Evolutionary conservation across 2,329 filamentous ascomycete species (phyloP).

Genomic region (Rhynchosporium graminicola): DNA sequence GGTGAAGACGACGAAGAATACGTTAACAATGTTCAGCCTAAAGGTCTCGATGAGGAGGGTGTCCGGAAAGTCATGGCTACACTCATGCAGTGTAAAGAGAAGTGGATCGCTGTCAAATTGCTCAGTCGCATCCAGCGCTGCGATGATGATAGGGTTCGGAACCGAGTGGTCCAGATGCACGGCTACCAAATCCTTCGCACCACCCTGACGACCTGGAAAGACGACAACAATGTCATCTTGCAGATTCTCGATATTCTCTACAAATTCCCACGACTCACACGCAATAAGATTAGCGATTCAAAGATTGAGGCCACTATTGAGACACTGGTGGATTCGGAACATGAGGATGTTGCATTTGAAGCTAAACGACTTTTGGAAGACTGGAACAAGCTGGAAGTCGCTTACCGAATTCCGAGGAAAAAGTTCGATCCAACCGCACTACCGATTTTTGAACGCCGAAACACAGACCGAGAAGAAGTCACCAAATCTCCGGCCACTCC

Average conservation of each 20-base stretch:
- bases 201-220: conserved; percentile 79
- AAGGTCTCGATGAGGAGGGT: conserved; percentile 75
- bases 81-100: conserved; percentile 97
- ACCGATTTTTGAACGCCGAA: conserved; percentile 61
- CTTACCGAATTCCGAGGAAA: conserved; percentile 89
- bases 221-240: conserved; percentile 85
- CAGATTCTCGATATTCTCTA: conserved; percentile 90
- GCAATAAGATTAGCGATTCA: conserved; percentile 96
- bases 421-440: conserved; percentile 73
- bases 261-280: conserved; percentile 83
- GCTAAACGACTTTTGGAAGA: conserved; percentile 72
- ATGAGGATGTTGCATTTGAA: conserved; percentile 73
- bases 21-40: conserved; percentile 82
- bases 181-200: conserved; percentile 94
- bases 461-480: conserved; percentile 58
- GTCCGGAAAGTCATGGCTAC: conserved; percentile 95
- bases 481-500: conserved; percentile 39
- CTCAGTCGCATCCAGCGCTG: conserved; percentile 84
- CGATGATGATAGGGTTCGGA: conserved; percentile 82
- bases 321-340: conserved; percentile 64
- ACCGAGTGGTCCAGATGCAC: conserved; percentile 92
- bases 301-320: conserved; percentile 86
- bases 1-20: conserved; percentile 95
- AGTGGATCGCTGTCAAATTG: conserved; percentile 97
- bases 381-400: conserved; percentile 88